Evolutionary conservation across 148 eudicot species (phyloP).

Genomic region (Euryodendron excelsum): DNA sequence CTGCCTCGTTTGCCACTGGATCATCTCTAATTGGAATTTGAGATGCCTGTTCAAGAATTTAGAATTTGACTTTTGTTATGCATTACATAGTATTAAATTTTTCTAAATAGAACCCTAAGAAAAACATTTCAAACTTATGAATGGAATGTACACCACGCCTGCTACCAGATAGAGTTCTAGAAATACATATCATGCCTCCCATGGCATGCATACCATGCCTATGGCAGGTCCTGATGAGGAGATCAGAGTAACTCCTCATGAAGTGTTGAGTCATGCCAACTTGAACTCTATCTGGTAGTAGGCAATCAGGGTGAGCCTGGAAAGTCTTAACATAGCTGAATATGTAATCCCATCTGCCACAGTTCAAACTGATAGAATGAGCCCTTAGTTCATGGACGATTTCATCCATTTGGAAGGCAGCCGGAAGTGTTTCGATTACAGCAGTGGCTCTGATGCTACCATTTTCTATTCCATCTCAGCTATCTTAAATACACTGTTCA

Average conservation of each 20-base stretch:
- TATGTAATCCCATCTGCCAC: constrained; percentile 91
- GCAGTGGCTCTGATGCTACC: constrained; percentile 86
- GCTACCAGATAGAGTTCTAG: no score
- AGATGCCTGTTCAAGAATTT: constrained; percentile 50
- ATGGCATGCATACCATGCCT: constrained; percentile 79
- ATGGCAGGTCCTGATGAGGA: constrained; percentile 79
- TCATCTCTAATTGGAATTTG: constrained; percentile 79
- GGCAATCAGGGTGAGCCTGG: constrained; percentile 71
- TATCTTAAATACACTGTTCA: constrained; percentile 67
- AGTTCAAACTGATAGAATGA: constrained; percentile 76
- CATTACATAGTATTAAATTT: neutral
- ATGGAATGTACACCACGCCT: neutral
- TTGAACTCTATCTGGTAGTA: constrained; percentile 68
- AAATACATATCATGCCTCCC: constrained; percentile 76
- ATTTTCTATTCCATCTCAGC: constrained; percentile 72
- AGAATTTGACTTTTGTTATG: neutral
- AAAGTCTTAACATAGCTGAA: constrained; percentile 87
- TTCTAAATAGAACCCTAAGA: neutral
- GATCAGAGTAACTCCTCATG: constrained; percentile 77
- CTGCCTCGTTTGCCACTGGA: constrained; percentile 58
- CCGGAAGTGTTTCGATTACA: constrained; percentile 81
- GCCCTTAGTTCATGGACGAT: constrained; percentile 70
- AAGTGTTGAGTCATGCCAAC: constrained; percentile 81
- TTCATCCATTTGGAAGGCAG: constrained; percentile 83
- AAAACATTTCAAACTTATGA: no score